Percentiles rank a stretch among this genome's conserved stretches.
Conservation (phyloP, 768 basidiomycete genomes). For the Macrolepiota fuliginosa region DNA sequence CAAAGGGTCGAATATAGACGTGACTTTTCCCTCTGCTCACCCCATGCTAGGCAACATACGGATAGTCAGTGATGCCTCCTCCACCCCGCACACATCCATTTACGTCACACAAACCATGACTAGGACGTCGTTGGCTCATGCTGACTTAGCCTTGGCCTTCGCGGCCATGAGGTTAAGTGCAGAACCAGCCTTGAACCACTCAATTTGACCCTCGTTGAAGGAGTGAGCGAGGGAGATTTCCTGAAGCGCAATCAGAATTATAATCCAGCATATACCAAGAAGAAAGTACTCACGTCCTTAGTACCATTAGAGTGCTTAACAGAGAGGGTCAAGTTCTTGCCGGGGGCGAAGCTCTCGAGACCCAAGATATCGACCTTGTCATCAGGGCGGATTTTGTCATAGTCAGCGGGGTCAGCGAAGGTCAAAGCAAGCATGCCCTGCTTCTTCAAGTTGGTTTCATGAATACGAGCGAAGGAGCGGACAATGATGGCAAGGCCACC, state of each 20-base stretch:
- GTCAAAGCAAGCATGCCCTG: slow-evolving; percentile 98
- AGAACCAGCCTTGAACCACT: slow-evolving; percentile 98
- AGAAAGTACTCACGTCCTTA: slow-evolving; percentile 47
- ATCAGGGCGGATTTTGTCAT: slow-evolving; percentile 84
- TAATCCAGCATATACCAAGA: not conserved
- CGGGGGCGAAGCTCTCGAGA: slow-evolving; percentile 84
- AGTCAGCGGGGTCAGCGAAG: slow-evolving; percentile 89
- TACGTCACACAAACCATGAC: not conserved
- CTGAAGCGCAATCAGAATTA: slow-evolving; percentile 22
- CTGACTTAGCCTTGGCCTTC: slow-evolving; percentile 55
- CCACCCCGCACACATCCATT: not conserved
- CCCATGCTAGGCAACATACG: not conserved
- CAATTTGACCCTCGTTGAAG: slow-evolving; percentile 97
- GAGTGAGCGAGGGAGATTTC: slow-evolving; percentile 83
- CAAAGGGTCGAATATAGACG: not conserved
- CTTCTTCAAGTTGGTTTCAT: slow-evolving; percentile 99
- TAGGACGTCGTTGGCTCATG: not conserved
- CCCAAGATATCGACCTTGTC: slow-evolving; percentile 92
- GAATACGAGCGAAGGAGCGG: slow-evolving; percentile 96
- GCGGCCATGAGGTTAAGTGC: slow-evolving; percentile 86
- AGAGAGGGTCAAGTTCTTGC: slow-evolving; percentile 83
- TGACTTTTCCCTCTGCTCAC: not conserved
- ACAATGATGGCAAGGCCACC: slow-evolving; percentile 96
- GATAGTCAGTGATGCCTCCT: not conserved
- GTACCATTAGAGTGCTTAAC: slow-evolving; percentile 82